Evolutionary conservation across 345 rosid species (phyloP).

Genomic region (Linum lewisii): DNA sequence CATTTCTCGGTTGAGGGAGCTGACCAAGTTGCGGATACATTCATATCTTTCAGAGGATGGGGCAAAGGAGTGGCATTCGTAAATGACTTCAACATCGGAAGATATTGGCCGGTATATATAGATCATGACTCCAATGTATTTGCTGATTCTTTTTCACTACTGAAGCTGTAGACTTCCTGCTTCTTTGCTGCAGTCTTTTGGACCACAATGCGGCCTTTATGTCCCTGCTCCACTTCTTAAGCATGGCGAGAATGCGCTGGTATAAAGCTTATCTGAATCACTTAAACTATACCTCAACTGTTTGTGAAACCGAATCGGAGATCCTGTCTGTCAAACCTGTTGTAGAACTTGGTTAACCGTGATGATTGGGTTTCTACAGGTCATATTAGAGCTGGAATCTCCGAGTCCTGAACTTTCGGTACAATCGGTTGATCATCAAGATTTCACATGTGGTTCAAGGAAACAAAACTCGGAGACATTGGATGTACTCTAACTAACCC

Average conservation of each 20-base stretch:
- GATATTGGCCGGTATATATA: conserved; percentile 80
- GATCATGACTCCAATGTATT: not conserved
- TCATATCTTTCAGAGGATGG: conserved; percentile 72
- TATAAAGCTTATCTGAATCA: conserved; percentile 10
- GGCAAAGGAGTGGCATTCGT: conserved; percentile 75
- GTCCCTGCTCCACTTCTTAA: conserved; percentile 69
- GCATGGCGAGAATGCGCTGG: conserved; percentile 57
- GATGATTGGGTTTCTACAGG: conserved; percentile 30
- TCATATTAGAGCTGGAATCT: conserved; percentile 62
- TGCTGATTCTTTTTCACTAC: not conserved
- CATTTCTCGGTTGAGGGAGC: conserved; percentile 35
- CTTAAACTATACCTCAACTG: too few relatives aligned
- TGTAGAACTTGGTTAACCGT: not conserved
- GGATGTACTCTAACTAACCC: not conserved
- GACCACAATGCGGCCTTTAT: conserved; percentile 85
- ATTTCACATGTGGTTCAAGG: conserved; percentile 50
- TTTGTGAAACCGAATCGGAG: too few relatives aligned
- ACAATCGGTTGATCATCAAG: conserved; percentile 39
- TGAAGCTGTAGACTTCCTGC: not conserved
- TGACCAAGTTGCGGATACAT: conserved; percentile 55
- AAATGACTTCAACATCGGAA: conserved; percentile 74
- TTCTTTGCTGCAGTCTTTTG: conserved; percentile 46
- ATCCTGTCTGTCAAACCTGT: too few relatives aligned
- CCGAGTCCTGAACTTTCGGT: conserved; percentile 36
- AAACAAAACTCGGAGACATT: conserved; percentile 18